A percentile compares a stretch with the other conserved stretches of the same genome.
Evolutionary conservation across 306 rosid species (phyloP).

Genomic region (Vigna angularis): DNA sequence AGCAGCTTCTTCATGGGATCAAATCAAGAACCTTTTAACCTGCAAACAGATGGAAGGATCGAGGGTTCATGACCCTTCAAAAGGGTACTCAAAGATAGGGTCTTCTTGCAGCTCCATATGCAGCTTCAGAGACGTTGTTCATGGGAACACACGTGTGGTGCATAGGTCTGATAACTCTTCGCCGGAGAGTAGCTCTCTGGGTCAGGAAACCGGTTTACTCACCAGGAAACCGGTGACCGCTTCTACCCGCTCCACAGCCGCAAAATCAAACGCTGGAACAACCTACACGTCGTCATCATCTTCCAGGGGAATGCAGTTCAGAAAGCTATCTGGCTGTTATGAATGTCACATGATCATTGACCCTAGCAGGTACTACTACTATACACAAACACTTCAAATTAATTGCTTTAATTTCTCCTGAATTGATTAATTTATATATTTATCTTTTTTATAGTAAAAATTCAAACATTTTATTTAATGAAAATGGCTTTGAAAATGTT

Average conservation of each 20-base stretch:
- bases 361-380: conserved; percentile 69
- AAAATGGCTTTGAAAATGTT: background rate
- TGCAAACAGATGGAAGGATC: conserved; percentile 91
- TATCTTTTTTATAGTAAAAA: too few relatives aligned
- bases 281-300: conserved; percentile 63
- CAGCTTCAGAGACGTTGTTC: conserved; percentile 87
- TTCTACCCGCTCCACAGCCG: conserved; percentile 50
- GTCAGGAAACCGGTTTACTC: conserved; percentile 74
- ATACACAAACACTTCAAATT: background rate
- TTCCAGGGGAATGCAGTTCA: conserved; percentile 87
- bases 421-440: too few relatives aligned
- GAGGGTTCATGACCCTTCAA: conserved; percentile 77
- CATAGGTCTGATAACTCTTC: conserved; percentile 92
- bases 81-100: conserved; percentile 70
- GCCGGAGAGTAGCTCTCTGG: conserved; percentile 85
- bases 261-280: conserved; percentile 60
- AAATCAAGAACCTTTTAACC: conserved; percentile 80
- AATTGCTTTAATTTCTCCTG: background rate
- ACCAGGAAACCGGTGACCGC: conserved; percentile 51
- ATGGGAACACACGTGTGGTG: conserved; percentile 81
- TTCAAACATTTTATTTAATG: background rate
- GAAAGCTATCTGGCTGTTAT: conserved; percentile 95
- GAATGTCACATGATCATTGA: conserved; percentile 96
- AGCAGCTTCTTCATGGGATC: conserved; percentile 83
- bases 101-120: conserved; percentile 96